Conservation (phyloP, 2,329 filamentous ascomycete genomes). For the Botryotinia calthae region DNA sequence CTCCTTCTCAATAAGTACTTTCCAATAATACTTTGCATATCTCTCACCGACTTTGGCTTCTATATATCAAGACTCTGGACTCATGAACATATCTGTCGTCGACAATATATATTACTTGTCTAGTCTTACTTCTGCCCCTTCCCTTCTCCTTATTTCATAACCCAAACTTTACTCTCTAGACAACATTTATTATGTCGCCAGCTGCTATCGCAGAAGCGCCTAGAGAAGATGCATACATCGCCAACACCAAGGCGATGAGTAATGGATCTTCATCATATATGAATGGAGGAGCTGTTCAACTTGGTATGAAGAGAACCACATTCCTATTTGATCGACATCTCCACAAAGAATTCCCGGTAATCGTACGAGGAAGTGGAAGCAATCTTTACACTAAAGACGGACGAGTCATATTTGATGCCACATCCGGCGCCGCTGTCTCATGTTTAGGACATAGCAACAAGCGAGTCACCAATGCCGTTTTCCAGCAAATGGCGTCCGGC, state of each 20-base stretch:
- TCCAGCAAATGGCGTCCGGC: slow-evolving; percentile 53
- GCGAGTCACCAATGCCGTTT: slow-evolving; percentile 59
- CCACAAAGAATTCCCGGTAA: slow-evolving; percentile 34
- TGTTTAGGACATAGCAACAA: slow-evolving; percentile 66
- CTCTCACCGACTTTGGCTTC: background rate
- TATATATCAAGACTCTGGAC: slow-evolving; percentile 6
- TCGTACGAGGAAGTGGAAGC: slow-evolving; percentile 33
- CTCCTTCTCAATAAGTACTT: slow-evolving; percentile 6
- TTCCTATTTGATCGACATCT: slow-evolving; percentile 35
- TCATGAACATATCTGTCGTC: slow-evolving; percentile 7
- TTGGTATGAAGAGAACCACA: slow-evolving; percentile 24
- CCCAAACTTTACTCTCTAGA: background rate
- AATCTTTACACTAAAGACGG: slow-evolving; percentile 43
- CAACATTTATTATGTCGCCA: slow-evolving; percentile 17
- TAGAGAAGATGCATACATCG: background rate
- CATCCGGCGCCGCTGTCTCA: slow-evolving; percentile 69
- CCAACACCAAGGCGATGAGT: background rate
- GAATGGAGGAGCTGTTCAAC: slow-evolving; percentile 17
- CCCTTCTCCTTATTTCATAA: background rate
- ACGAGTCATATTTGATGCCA: slow-evolving; percentile 65
- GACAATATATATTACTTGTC: background rate
- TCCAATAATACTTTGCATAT: background rate
- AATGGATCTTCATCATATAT: slow-evolving; percentile 3
- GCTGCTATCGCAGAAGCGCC: slow-evolving; percentile 17
- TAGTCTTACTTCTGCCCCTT: slow-evolving; percentile 1